Percentiles rank a stretch among this genome's conserved stretches.
Conservation (phyloP, 2,329 filamentous ascomycete genomes). For the Cordyceps fumosorosea region DNA sequence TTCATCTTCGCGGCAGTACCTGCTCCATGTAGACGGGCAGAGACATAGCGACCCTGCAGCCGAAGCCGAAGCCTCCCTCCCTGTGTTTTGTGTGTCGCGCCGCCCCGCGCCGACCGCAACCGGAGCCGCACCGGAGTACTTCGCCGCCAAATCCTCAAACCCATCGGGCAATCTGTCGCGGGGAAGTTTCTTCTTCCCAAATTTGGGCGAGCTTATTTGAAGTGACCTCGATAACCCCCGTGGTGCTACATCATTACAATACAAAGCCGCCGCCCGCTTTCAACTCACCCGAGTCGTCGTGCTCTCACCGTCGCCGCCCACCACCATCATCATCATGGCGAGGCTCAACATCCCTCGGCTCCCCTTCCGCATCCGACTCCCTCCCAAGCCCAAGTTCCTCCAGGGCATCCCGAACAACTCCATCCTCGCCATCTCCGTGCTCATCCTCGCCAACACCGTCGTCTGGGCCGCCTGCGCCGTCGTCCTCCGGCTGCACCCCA, state of each 20-base stretch:
- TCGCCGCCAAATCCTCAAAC: not conserved
- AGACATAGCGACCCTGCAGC: not conserved
- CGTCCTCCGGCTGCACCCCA: constrained; percentile 46
- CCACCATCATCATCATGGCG: not conserved
- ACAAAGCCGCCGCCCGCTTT: not conserved
- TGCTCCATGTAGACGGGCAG: not conserved
- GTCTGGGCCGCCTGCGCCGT: constrained; percentile 50
- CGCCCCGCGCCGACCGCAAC: constrained; percentile 1
- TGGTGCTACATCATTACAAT: not conserved
- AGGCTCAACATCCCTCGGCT: no score
- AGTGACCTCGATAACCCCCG: not conserved
- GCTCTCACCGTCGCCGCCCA: not conserved
- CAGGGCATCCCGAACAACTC: constrained; percentile 26
- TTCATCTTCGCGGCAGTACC: not conserved
- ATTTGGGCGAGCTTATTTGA: not conserved
- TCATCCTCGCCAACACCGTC: constrained; percentile 45
- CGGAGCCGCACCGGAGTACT: not conserved
- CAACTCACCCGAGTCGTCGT: not conserved
- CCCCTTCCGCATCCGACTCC: not conserved
- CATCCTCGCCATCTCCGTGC: constrained; percentile 43
- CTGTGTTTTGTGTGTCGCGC: not conserved
- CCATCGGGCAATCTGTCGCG: not conserved
- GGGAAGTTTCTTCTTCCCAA: not conserved
- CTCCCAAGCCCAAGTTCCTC: constrained; percentile 26
- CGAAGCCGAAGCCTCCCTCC: not conserved